Base-by-base conservation (phyloP, 129 eudicot genomes). In the Flaveria bidentis region DNA sequence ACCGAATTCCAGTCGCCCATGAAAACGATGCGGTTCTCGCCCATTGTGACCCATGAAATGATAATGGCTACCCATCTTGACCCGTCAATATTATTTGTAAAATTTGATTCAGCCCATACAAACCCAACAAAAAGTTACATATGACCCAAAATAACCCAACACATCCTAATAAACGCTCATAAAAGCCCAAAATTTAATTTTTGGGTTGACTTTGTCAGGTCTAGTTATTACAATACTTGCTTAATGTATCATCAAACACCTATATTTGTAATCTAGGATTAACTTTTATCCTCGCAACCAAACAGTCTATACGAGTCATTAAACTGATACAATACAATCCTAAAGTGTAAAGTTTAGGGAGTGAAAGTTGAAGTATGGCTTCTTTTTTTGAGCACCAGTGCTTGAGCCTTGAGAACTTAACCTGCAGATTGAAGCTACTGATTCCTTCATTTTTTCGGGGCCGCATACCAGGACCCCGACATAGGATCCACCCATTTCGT, bases 401-500 rank as follows among this genome's bases (percentile, higher is more conserved):
- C 64, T 73, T 28, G 71, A 75, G 72, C 78, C 73, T 76, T 79
- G 85, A 67, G 79, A 84, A 55, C 64, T 78, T 69, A 81, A 71
- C 69, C 50, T 75, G 80, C 97, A 93, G 23, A 82, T 66, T 69
- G 84, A 76, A 63, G 98, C 98, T 49, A 90, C 85, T 2, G 91
- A 86, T 72, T 88, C 91, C 84, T 90, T 88, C 96, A 93, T 82
- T 28, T 84, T 62, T 80, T 90, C 95, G 12, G 92, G 90, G 64
- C 98, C 98, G 76, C 97, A 90, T 76, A 88, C 93, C 49, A 88
- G 84, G 18, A 93, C 93, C 12, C 97, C 98, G 26, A 87, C 72
- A 30, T 80, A 78, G 25, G 87, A 86, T 75, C 86, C 98, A 3
- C 82, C 75, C 41, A 65, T 75, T 82, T 88, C 90, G 0, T 76